Percentiles rank a stretch among this genome's conserved stretches.
phyloP scores from a whole-genome alignment of 2,329 filamentous ascomycete species.

The Colletotrichum simmondsii region DNA sequence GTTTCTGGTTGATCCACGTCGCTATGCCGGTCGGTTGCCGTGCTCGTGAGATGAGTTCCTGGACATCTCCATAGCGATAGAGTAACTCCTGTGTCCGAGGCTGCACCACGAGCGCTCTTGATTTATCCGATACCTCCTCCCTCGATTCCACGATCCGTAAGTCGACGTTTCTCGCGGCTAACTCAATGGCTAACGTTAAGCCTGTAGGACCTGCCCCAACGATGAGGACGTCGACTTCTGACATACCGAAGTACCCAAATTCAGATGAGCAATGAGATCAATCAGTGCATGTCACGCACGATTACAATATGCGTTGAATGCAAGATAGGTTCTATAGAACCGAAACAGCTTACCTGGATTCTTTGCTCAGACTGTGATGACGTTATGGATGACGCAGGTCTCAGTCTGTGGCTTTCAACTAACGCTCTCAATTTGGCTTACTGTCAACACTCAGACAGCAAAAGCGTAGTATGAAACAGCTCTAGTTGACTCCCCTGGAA shows the following conservation, averaged over 20 bases:
- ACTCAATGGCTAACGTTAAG: conserved; percentile 45
- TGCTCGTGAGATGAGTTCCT: conserved; percentile 48
- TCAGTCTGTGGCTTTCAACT: neutral
- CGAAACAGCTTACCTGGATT: neutral
- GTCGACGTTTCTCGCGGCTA: conserved; percentile 41
- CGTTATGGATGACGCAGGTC: neutral
- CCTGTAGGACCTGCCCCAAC: conserved; percentile 49
- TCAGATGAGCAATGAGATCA: neutral
- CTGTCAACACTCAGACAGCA: neutral
- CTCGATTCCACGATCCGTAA: conserved; percentile 52
- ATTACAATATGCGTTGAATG: no score
- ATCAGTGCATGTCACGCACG: neutral
- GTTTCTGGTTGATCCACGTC: conserved; percentile 48
- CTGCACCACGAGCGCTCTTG: conserved; percentile 57
- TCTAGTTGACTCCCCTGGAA: no score
- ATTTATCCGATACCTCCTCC: conserved; percentile 46
- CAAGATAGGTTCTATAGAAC: no score
- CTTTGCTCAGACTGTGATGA: neutral
- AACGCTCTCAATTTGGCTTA: neutral
- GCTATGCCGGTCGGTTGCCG: conserved; percentile 47
- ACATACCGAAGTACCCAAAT: neutral
- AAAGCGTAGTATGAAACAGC: neutral
- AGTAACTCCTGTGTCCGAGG: conserved; percentile 61
- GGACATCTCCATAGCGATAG: conserved; percentile 52
- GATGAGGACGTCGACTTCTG: conserved; percentile 42